phyloP scores from a whole-genome alignment of 208 protist genomes.

The Crithidia brevicula region DNA sequence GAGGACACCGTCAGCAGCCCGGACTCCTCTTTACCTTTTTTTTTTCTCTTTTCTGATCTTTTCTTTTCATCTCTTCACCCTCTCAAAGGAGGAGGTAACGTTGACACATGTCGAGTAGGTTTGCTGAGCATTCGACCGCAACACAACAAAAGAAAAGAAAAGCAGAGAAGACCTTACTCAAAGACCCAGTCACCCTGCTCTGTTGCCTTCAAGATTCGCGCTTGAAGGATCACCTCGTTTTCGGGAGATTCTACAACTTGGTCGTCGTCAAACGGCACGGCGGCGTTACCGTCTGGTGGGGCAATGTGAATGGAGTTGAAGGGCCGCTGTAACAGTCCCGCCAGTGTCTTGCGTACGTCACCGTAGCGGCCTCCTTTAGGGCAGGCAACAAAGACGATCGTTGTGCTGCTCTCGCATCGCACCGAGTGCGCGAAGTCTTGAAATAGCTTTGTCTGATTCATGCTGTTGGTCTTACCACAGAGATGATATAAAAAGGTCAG shows the following conservation, averaged over 20 bases:
- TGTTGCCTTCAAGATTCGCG: constrained; percentile 42
- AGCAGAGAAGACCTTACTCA: constrained; percentile 23
- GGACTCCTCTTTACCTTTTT: too few species aligned
- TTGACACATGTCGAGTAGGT: too few species aligned
- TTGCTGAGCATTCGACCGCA: too few species aligned
- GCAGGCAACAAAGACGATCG: constrained; percentile 70
- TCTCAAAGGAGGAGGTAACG: too few species aligned
- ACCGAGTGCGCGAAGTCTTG: constrained; percentile 61
- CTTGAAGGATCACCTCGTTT: constrained; percentile 42
- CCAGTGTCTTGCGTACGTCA: constrained; percentile 77
- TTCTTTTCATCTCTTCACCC: too few species aligned
- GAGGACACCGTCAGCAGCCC: too few species aligned
- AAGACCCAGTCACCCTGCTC: constrained; percentile 40
- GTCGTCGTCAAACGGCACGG: constrained; percentile 38
- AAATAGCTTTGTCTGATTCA: constrained; percentile 52
- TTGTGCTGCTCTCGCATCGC: constrained; percentile 54
- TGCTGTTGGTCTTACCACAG: not conserved
- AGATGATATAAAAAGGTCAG: not conserved
- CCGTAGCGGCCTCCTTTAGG: constrained; percentile 57
- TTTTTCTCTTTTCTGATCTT: too few species aligned
- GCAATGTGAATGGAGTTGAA: constrained; percentile 49
- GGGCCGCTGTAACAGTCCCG: constrained; percentile 49
- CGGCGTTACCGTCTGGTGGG: constrained; percentile 5
- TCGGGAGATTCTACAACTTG: constrained; percentile 30
- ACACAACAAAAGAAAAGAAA: not conserved